Evolutionary conservation across 2,329 filamentous ascomycete species (phyloP), one percentile per base, ranked within the genome.

Genomic region (Escovopsis weberi): DNA sequence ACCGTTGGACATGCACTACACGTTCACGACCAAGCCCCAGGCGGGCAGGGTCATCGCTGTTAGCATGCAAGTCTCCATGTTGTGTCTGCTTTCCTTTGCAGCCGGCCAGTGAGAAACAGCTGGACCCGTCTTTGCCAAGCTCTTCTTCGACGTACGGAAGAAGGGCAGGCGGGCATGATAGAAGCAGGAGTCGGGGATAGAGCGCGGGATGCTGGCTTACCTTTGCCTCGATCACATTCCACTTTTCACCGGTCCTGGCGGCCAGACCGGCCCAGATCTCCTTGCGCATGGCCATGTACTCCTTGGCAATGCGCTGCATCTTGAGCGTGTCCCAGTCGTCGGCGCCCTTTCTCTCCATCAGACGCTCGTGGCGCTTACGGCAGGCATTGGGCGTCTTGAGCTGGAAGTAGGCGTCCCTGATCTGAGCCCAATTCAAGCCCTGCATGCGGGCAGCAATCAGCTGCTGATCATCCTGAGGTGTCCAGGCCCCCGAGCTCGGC

Each of bases 301-400:
- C 80, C 57, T 75, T 75, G 33, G 84, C 82, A 35, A 94, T 67
- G 9, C 70, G 69, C 57, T 89, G 82, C 23, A 88, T 68, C 65
- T 84, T 84, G 50, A 79, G 68, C 18, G 74, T 74, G 53, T 89
- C 83, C 80, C 85, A 91, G 54, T 88, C 82, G 52, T 85, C 80
- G 39, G 78, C 75, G 45, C 79, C 78, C 56, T 71, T 72, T 50
- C 80, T 77, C 63, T 89, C 82, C 70, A 89, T 80, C 50, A 94
- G 66, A 35, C 86, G 74, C 63, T 94, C 86, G 54, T 93, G 85
- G 43, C 86, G 77, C 65, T 94, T 94, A 49, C 86, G 83, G 63
- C 86, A 94, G 15, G 87, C 87, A 58, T 91, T 91, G 45, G 81
- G 67, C 8, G 75, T 78, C 67, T 94, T 94, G 58, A 64, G 70